Evolutionary conservation across 176 grass and related monocot species (phyloP).

Genomic region (Musa acuminata): DNA sequence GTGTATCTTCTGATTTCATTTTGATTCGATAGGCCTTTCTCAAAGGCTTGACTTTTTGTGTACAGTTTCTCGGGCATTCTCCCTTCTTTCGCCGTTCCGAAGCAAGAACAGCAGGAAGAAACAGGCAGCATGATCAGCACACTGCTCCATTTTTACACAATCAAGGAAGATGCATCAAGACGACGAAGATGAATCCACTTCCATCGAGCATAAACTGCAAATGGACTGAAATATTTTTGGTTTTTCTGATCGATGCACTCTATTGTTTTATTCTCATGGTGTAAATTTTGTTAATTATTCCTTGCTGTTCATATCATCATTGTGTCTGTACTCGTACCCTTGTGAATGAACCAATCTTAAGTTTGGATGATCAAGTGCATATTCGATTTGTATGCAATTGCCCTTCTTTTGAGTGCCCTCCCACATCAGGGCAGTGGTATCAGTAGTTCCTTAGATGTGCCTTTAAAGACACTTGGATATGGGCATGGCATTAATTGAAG

Average conservation of each 20-base stretch:
- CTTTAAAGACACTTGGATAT: too few relatives aligned
- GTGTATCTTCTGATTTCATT: not conserved
- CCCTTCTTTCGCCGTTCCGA: constrained; percentile 53
- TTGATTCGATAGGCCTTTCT: not conserved
- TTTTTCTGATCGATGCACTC: not conserved
- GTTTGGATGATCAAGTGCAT: too few relatives aligned
- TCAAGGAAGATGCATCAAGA: too few relatives aligned
- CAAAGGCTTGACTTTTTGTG: not conserved
- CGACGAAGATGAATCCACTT: too few relatives aligned
- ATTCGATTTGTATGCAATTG: too few relatives aligned
- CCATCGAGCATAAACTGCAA: not conserved
- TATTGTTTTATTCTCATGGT: constrained; percentile 1
- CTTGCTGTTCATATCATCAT: not conserved
- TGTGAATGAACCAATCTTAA: too few relatives aligned
- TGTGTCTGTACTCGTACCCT: not conserved
- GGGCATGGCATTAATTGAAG: too few relatives aligned
- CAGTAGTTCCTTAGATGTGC: too few relatives aligned
- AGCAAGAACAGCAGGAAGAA: constrained; percentile 27
- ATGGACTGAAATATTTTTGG: not conserved
- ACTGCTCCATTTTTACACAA: too few relatives aligned
- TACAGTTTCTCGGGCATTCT: constrained; percentile 56
- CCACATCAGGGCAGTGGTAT: too few relatives aligned
- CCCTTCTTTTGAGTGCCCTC: too few relatives aligned
- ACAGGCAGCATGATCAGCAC: not conserved
- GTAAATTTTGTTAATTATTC: not conserved